A percentile compares a stretch with the other conserved stretches of the same genome.
These are phyloP conservation scores for Podospora didyma DNA, from an alignment of 495 filamentous ascomycete genomes.

Conservation along the genomic window DNA sequence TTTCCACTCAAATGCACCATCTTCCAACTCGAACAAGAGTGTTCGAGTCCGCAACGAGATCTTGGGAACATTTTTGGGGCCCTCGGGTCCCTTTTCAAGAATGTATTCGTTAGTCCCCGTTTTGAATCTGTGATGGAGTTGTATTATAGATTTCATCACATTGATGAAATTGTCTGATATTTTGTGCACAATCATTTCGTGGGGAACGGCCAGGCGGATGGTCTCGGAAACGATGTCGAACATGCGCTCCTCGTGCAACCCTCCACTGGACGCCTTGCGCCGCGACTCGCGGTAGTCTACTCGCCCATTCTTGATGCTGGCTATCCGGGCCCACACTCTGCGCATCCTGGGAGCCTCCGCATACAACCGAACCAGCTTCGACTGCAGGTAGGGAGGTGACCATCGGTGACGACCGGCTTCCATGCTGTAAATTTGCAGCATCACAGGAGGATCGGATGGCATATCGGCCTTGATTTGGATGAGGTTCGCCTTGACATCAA, in stretches of 20 bases:
- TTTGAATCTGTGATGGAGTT: slow-evolving; percentile 86
- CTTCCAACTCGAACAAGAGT: slow-evolving; percentile 85
- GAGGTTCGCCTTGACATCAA: slow-evolving; percentile 74
- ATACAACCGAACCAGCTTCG: slow-evolving; percentile 76
- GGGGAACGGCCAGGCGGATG: slow-evolving; percentile 85
- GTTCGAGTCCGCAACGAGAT: slow-evolving; percentile 77
- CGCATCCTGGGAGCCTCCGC: slow-evolving; percentile 78
- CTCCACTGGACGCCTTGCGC: slow-evolving; percentile 57
- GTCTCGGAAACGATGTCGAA: slow-evolving; percentile 83
- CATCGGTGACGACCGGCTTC: slow-evolving; percentile 83
- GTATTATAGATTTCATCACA: slow-evolving; percentile 77
- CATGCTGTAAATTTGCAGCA: slow-evolving; percentile 80
- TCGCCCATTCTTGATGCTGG: slow-evolving; percentile 75
- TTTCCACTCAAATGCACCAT: slow-evolving; percentile 97
- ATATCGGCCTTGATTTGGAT: slow-evolving; percentile 85
- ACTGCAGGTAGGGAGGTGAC: slow-evolving; percentile 70
- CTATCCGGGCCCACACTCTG: slow-evolving; percentile 76
- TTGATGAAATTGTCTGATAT: slow-evolving; percentile 92
- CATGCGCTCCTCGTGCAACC: slow-evolving; percentile 67
- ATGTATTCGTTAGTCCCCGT: slow-evolving; percentile 85
- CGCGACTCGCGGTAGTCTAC: slow-evolving; percentile 74
- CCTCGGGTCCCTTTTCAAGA: slow-evolving; percentile 74
- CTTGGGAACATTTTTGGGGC: slow-evolving; percentile 79
- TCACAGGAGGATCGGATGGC: slow-evolving; percentile 80
- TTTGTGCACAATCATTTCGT: slow-evolving; percentile 85